phyloP scores from a whole-genome alignment of 2,329 filamentous ascomycete species.

The Microcyclospora pomicola region DNA sequence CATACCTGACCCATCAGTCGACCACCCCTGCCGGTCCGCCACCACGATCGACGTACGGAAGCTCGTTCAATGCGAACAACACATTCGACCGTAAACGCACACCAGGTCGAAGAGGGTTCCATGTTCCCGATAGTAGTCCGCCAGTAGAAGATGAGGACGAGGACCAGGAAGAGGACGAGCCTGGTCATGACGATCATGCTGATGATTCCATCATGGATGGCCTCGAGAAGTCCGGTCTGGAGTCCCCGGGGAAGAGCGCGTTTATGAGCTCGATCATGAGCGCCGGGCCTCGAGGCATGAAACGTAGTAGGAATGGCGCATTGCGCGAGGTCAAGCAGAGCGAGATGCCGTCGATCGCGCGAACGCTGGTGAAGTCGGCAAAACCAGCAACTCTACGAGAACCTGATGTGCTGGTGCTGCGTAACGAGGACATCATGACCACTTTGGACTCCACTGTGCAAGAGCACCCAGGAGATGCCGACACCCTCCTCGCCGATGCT shows the following conservation, averaged over 20 bases:
- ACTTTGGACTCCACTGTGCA: slow-evolving; percentile 22
- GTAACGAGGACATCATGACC: slow-evolving; percentile 56
- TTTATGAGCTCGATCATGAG: slow-evolving; percentile 10
- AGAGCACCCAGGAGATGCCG: slow-evolving; percentile 13
- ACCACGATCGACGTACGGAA: slow-evolving; percentile 22
- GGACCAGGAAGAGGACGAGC: slow-evolving; percentile 24
- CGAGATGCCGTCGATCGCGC: slow-evolving; percentile 57
- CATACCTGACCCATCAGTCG: slow-evolving; percentile 18
- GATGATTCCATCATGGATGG: slow-evolving; percentile 5
- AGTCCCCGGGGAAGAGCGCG: slow-evolving; percentile 6
- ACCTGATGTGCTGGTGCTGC: slow-evolving; percentile 55
- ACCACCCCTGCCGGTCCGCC: slow-evolving; percentile 23
- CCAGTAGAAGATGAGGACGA: slow-evolving; percentile 19
- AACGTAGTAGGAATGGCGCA: slow-evolving; percentile 27
- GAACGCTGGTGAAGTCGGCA: slow-evolving; percentile 47
- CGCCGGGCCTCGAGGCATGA: slow-evolving; percentile 19
- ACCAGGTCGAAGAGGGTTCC: slow-evolving; percentile 17
- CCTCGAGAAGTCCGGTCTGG: background rate
- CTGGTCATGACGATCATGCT: background rate
- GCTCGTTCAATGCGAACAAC: slow-evolving; percentile 19
- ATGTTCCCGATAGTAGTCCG: slow-evolving; percentile 25
- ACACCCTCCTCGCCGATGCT: slow-evolving; percentile 9
- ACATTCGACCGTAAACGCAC: slow-evolving; percentile 14
- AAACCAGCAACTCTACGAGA: slow-evolving; percentile 48
- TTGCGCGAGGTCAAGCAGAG: slow-evolving; percentile 38